phyloP scores from a whole-genome alignment of 2,329 filamentous ascomycete genomes.

The Cladosporium sp. region DNA sequence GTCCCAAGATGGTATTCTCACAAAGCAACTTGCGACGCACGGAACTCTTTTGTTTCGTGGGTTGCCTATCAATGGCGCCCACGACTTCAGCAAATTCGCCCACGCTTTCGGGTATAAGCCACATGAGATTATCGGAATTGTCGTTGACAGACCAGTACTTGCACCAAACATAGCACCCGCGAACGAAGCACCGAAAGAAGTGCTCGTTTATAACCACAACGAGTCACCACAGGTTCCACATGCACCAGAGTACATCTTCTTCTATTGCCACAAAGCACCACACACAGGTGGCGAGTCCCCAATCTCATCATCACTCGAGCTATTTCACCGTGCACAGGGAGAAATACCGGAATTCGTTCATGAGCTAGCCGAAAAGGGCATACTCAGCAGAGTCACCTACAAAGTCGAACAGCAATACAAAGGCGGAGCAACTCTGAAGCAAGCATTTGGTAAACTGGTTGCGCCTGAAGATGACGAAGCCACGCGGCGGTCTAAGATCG shows the following conservation, averaged over 20 bases:
- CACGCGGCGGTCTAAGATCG: conserved; percentile 48
- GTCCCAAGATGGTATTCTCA: conserved; percentile 38
- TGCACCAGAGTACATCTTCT: conserved; percentile 55
- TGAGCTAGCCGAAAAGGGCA: conserved; percentile 48
- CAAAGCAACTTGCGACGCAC: conserved; percentile 47
- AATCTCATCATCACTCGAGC: conserved; percentile 52
- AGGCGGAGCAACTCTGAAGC: conserved; percentile 51
- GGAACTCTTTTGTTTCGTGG: conserved; percentile 52
- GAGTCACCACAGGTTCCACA: conserved; percentile 56
- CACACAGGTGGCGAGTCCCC: conserved; percentile 46
- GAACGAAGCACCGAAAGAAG: conserved; percentile 52
- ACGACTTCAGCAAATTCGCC: conserved; percentile 53
- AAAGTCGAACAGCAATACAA: conserved; percentile 47
- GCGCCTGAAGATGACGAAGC: conserved; percentile 47
- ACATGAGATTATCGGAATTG: conserved; percentile 56
- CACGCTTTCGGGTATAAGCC: conserved; percentile 53
- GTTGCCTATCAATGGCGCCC: conserved; percentile 48
- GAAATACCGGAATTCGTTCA: conserved; percentile 53
- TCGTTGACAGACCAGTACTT: conserved; percentile 49
- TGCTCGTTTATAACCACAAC: conserved; percentile 55
- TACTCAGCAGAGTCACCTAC: conserved; percentile 48
- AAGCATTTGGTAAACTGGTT: conserved; percentile 54
- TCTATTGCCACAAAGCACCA: conserved; percentile 48
- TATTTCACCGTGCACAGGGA: conserved; percentile 48
- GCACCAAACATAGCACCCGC: conserved; percentile 51